Evolutionary conservation across 495 filamentous ascomycete species (phyloP), one percentile per base, ranked within the genome.

Genomic region (Penicillium antarcticum): DNA sequence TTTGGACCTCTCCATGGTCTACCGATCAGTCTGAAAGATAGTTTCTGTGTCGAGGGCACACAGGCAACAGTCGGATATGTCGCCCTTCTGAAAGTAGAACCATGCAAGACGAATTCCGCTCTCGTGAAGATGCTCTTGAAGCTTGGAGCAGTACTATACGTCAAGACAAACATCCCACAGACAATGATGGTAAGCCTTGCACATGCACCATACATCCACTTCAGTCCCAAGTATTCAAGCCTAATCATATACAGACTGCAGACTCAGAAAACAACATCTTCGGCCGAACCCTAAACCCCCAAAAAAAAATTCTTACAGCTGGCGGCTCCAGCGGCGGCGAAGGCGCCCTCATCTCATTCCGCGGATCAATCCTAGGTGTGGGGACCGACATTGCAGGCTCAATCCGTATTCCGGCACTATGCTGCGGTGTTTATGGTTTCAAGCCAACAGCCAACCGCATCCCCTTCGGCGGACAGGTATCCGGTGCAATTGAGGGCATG

Each of bases 361-460:
- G 76, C 11, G 82, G 82, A 7, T 78, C 73, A 9, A 68, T 76
- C 39, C 64, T 85, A 3, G 84, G 84, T 1, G 75, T 87, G 24
- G 84, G 82, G 0, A 80, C 79, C 5, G 84, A 87, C 52, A 80
- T 87, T 50, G 84, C 63, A 12, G 83, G 82, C 4, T 83, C 78
- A 2, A 82, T 86, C 45, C 69, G 83, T 1, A 70, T 68, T 13
- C 86, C 86, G 3, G 82, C 86, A 1, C 76, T 79, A 8, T 80
- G 78, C 58, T 78, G 80, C 43, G 83, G 80, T 5, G 42, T 88
- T 0, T 87, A 78, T 58, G 84, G 84, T 0, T 72, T 86, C 51
- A 79, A 80, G 47, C 84, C 86, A 1, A 87, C 80, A 0, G 60
- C 61, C 11, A 62, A 58, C 23, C 71, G 84, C 12, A 60, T 87